Evolutionary conservation across 2,329 filamentous ascomycete genomes (phyloP).

Genomic region (Emydomyces testavorans): DNA sequence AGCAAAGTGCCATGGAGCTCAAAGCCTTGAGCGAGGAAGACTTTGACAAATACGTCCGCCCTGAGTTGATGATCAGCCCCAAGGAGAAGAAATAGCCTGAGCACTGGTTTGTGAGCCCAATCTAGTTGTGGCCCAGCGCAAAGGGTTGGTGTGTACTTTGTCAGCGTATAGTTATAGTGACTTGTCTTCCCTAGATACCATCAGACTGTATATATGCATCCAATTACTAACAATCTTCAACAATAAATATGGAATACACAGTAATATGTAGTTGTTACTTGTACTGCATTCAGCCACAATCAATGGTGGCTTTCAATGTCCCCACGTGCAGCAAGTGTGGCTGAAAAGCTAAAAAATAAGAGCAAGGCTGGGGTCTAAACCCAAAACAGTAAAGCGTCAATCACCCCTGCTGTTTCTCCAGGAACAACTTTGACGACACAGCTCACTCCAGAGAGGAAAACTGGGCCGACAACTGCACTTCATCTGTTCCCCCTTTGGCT

Average conservation of each 20-base stretch:
- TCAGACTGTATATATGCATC: too few relatives aligned
- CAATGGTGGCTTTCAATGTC: not conserved
- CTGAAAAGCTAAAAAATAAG: slow-evolving; percentile 3
- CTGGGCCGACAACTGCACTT: too few relatives aligned
- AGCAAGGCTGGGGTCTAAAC: not conserved
- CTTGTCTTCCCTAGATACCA: too few relatives aligned
- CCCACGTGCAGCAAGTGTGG: not conserved
- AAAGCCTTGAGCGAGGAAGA: slow-evolving; percentile 78
- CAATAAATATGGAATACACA: too few relatives aligned
- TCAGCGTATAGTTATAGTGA: too few relatives aligned
- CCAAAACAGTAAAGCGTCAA: slow-evolving; percentile 1
- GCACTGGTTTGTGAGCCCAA: not conserved
- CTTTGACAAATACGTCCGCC: slow-evolving; percentile 79
- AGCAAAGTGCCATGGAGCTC: slow-evolving; percentile 87
- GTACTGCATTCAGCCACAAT: too few relatives aligned
- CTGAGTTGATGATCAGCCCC: slow-evolving; percentile 90
- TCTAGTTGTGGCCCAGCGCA: not conserved
- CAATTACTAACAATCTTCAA: too few relatives aligned
- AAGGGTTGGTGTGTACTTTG: too few relatives aligned
- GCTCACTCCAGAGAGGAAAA: too few relatives aligned
- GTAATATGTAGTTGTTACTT: too few relatives aligned
- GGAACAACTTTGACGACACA: too few relatives aligned
- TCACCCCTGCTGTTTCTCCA: slow-evolving; percentile 4
- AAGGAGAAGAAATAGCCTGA: slow-evolving; percentile 49
- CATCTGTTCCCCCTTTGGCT: not conserved